Conservation (phyloP, 1,284 basidiomycete species). For the Sphagnurus paluster region DNA sequence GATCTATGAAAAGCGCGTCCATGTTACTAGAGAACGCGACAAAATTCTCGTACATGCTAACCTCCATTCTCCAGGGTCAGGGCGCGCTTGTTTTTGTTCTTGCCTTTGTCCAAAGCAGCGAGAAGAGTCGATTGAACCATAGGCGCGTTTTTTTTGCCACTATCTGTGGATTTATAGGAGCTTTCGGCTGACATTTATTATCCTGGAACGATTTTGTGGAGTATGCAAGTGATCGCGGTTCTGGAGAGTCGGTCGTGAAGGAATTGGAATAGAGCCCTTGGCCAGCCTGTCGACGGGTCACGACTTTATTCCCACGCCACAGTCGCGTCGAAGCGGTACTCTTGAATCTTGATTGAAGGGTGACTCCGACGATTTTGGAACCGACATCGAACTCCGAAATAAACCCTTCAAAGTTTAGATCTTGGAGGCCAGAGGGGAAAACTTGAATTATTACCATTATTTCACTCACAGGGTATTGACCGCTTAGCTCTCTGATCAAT, state of each 20-base stretch:
- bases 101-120: constrained; percentile 10
- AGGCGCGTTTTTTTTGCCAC: constrained; percentile 3
- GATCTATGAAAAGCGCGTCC: constrained; percentile 16
- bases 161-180: background rate
- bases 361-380: background rate
- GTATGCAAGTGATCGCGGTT: background rate
- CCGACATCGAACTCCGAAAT: too few relatives aligned
- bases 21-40: background rate
- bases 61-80: constrained; percentile 24
- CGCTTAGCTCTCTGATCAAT: too few relatives aligned
- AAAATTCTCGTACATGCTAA: constrained; percentile 2
- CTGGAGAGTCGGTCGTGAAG: background rate
- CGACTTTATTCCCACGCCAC: constrained; percentile 4
- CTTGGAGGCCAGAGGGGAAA: too few relatives aligned
- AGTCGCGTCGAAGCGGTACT: background rate
- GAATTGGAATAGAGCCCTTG: background rate
- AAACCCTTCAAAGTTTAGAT: too few relatives aligned
- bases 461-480: too few relatives aligned
- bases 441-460: too few relatives aligned
- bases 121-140: constrained; percentile 8
- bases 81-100: constrained; percentile 17
- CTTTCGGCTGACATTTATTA: background rate
- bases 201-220: background rate
- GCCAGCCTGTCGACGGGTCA: background rate
- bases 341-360: background rate